Conservation (phyloP, 139 green algal species). For the Parachlorella kessleri region DNA sequence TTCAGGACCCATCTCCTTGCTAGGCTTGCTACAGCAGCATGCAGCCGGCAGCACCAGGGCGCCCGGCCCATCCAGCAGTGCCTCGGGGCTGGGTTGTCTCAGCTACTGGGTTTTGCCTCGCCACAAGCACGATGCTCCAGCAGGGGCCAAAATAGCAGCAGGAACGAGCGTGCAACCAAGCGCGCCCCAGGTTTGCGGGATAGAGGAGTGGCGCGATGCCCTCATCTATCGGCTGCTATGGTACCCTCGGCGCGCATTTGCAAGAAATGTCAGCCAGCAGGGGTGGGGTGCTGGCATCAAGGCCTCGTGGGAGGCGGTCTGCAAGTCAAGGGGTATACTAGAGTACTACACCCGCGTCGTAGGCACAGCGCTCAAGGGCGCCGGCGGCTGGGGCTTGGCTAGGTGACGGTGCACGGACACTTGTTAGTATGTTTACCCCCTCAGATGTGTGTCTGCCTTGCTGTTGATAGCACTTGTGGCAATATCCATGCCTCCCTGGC, state of each 20-base stretch:
- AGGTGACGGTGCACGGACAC: not conserved
- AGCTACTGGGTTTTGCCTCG: slow-evolving; percentile 18
- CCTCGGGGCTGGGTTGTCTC: no score
- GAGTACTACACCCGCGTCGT: slow-evolving; percentile 11
- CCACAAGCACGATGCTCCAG: not conserved
- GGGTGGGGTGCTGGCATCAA: not conserved
- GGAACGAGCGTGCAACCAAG: no score
- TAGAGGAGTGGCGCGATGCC: no score
- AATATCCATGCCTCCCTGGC: no score
- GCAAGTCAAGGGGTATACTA: slow-evolving; percentile 6
- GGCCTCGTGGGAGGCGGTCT: slow-evolving; percentile 1
- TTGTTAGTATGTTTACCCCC: no score
- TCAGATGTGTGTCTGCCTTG: no score
- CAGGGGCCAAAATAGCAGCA: not conserved
- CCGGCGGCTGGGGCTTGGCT: slow-evolving; percentile 16
- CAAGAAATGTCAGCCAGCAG: not conserved
- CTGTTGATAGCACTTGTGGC: no score
- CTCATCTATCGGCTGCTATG: not conserved
- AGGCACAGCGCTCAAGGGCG: slow-evolving; percentile 10
- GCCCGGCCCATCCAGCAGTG: no score
- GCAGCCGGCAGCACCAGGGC: no score
- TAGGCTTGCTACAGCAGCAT: no score
- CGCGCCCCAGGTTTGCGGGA: no score
- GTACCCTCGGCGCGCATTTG: not conserved
- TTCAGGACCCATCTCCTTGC: no score